These are phyloP conservation scores for Arthromyces matolae DNA, from an alignment of 768 basidiomycete species.

Conservation along the genomic window DNA sequence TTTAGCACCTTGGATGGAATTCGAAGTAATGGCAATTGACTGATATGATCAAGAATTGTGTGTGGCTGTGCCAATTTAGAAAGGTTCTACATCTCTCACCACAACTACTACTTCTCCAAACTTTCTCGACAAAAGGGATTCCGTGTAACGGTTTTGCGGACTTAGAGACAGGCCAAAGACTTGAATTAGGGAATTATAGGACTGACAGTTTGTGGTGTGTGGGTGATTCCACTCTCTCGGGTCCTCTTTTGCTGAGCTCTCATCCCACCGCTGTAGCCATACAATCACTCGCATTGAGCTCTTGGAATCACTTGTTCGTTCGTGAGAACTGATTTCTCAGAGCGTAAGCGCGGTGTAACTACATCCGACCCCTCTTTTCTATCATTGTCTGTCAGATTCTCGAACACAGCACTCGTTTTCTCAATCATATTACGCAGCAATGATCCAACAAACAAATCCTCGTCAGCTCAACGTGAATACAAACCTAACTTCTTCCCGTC, in stretches of 20 bases:
- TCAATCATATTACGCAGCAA: slow-evolving; percentile 23
- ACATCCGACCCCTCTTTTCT: slow-evolving; percentile 16
- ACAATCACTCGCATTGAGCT: slow-evolving; percentile 7
- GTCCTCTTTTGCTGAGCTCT: slow-evolving; percentile 28
- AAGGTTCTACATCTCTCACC: neutral
- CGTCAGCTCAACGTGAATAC: slow-evolving; percentile 37
- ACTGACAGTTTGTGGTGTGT: slow-evolving; percentile 21
- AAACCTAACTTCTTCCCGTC: slow-evolving; percentile 27
- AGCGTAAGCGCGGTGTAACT: slow-evolving; percentile 10
- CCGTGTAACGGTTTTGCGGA: neutral
- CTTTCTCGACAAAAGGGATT: neutral
- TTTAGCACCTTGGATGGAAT: neutral
- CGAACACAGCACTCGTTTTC: no score
- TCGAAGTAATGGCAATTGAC: neutral
- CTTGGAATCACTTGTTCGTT: slow-evolving; percentile 6
- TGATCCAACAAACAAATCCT: slow-evolving; percentile 66
- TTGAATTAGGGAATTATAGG: slow-evolving; percentile 5
- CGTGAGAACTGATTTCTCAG: slow-evolving; percentile 22
- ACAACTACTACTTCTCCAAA: neutral
- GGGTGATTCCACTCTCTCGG: slow-evolving; percentile 40
- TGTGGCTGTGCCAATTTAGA: slow-evolving; percentile 20
- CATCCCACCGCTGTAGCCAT: slow-evolving; percentile 14
- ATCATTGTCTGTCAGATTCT: no score
- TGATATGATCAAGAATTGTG: neutral
- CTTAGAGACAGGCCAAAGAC: neutral